Conservation (phyloP, 371 early-diverging fungal species). For the Mortierella sp. region DNA sequence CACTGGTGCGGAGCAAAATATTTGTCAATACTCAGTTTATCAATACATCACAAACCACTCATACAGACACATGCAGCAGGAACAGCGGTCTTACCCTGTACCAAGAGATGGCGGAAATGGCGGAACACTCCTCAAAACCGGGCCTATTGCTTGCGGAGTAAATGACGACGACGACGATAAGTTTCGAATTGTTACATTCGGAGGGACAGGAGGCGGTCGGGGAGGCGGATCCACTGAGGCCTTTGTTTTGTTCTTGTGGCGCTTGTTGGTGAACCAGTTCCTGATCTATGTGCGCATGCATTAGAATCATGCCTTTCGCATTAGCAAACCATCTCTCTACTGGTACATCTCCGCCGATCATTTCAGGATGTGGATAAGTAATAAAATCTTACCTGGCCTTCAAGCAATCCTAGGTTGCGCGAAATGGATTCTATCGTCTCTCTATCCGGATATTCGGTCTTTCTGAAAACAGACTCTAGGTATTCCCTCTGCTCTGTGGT, state of each 20-base stretch:
- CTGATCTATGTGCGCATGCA: neutral
- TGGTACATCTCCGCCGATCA: neutral
- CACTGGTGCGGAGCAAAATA: neutral
- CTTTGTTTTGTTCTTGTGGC: neutral
- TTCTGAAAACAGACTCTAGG: neutral
- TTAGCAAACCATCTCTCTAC: neutral
- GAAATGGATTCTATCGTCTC: neutral
- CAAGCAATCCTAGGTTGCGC: neutral
- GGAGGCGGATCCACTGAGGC: neutral
- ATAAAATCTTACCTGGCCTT: neutral
- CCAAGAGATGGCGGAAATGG: neutral
- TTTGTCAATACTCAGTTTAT: neutral
- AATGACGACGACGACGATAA: neutral
- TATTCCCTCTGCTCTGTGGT: neutral
- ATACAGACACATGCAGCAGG: neutral
- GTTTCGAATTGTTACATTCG: neutral
- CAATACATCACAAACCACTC: neutral
- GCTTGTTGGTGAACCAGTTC: conserved; percentile 1
- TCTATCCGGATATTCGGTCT: neutral
- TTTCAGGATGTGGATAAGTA: neutral
- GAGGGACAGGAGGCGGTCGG: neutral
- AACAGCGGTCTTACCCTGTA: neutral
- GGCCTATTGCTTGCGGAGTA: neutral
- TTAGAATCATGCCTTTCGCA: neutral
- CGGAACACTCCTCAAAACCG: neutral